A percentile compares a stretch with the other conserved stretches of the same genome.
Conservation (phyloP, 495 filamentous ascomycete species). For the Lophiotrema nucula region DNA sequence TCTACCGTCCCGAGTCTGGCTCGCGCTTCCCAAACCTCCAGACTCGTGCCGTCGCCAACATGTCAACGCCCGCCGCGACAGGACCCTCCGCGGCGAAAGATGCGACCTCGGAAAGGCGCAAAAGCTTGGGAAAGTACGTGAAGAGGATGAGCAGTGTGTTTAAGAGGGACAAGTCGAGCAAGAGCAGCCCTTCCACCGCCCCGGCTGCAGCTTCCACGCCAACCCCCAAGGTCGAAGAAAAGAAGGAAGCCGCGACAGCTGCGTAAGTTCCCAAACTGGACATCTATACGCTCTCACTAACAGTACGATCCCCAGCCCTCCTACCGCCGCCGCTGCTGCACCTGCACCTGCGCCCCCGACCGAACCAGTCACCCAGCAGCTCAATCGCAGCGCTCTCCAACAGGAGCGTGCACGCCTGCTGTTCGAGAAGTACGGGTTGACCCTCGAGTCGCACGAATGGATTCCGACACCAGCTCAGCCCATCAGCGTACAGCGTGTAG, state of each 20-base stretch:
- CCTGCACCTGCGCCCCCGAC: background rate
- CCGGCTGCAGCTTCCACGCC: background rate
- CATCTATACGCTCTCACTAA: background rate
- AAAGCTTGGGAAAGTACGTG: constrained; percentile 33
- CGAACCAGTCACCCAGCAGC: constrained; percentile 8
- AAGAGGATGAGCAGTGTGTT: constrained; percentile 34
- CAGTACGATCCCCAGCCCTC: background rate
- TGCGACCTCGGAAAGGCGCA: constrained; percentile 16
- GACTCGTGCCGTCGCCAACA: constrained; percentile 1
- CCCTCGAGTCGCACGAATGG: constrained; percentile 69
- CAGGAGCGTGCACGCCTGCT: constrained; percentile 67
- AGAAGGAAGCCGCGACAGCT: constrained; percentile 13
- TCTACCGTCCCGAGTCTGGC: background rate
- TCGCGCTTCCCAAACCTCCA: background rate
- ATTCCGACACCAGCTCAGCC: constrained; percentile 41
- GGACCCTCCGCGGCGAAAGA: background rate
- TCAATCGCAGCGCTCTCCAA: constrained; percentile 27
- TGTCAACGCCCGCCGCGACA: constrained; percentile 9
- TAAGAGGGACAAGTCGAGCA: constrained; percentile 24
- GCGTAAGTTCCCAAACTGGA: constrained; percentile 9
- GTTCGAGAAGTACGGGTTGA: constrained; percentile 72
- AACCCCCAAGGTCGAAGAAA: background rate
- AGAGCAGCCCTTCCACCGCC: constrained; percentile 8
- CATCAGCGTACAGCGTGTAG: constrained; percentile 64
- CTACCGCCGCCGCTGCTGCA: background rate